These are phyloP conservation scores for Magnusiomyces clavatus DNA, from an alignment of 1,139 yeast species.

Conservation along the genomic window DNA sequence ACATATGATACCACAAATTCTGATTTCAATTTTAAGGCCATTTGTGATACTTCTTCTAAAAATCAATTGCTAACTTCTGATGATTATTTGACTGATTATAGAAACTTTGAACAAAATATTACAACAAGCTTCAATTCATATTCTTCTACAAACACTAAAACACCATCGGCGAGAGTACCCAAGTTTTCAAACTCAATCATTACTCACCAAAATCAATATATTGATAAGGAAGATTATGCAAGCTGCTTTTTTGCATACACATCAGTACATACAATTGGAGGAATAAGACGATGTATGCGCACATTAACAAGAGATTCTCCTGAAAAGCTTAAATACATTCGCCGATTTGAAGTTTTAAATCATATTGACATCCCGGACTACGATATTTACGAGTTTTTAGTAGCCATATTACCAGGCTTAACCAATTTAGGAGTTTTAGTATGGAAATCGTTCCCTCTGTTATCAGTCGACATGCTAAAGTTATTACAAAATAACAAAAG, in stretches of 20 bases:
- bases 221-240: neutral
- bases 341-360: slow-evolving; percentile 20
- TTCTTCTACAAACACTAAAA: too few species aligned
- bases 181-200: too few species aligned
- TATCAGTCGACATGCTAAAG: slow-evolving; percentile 19
- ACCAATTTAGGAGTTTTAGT: slow-evolving; percentile 16
- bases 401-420: slow-evolving; percentile 17
- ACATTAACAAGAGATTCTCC: slow-evolving; percentile 12
- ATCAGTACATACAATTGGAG: slow-evolving; percentile 23
- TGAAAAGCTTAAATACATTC: slow-evolving; percentile 14
- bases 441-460: slow-evolving; percentile 22
- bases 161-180: too few species aligned
- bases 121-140: too few species aligned
- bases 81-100: too few species aligned
- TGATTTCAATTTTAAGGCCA: too few species aligned
- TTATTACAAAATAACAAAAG: slow-evolving; percentile 3
- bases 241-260: slow-evolving; percentile 16
- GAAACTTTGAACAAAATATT: too few species aligned
- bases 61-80: too few species aligned
- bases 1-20: too few species aligned
- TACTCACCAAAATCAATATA: too few species aligned
- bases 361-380: slow-evolving; percentile 22
- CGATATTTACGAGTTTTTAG: slow-evolving; percentile 17
- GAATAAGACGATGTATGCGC: slow-evolving; percentile 20
- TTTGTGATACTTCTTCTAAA: too few species aligned